Percentiles rank a stretch among this genome's conserved stretches.
phyloP scores from a whole-genome alignment of 805 yeast genomes.

The Wickerhamiella alocasiicola region DNA sequence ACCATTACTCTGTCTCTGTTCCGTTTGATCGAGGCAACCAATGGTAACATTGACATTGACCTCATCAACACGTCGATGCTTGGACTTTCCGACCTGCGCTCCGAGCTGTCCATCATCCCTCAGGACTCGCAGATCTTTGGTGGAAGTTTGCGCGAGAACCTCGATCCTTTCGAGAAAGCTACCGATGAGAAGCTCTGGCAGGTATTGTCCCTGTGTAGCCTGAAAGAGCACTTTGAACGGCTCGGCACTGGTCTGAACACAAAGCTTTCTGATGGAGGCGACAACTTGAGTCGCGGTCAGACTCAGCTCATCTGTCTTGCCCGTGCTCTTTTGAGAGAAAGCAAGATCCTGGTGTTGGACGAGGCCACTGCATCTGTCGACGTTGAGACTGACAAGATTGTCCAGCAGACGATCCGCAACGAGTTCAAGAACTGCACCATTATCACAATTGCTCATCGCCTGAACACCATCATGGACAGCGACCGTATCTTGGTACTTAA shows the following conservation, averaged over 20 bases:
- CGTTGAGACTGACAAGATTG: conserved; percentile 60
- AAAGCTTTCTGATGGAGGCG: conserved; percentile 54
- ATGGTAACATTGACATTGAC: conserved; percentile 64
- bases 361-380: conserved; percentile 78
- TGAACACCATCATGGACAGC: conserved; percentile 76
- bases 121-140: conserved; percentile 89
- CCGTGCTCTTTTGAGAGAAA: conserved; percentile 56
- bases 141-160: conserved; percentile 72
- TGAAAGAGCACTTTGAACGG: conserved; percentile 48
- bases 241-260: conserved; percentile 43
- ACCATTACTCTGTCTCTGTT: conserved; percentile 74
- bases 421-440: conserved; percentile 61
- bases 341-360: conserved; percentile 61
- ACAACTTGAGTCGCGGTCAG: conserved; percentile 72
- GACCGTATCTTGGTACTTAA: conserved; percentile 69
- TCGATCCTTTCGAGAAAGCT: conserved; percentile 64
- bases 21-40: conserved; percentile 67
- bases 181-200: conserved; percentile 67
- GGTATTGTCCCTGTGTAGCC: conserved; percentile 65
- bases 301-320: conserved; percentile 69
- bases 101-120: conserved; percentile 72
- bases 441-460: conserved; percentile 78
- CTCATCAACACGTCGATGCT: conserved; percentile 51
- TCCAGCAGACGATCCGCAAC: conserved; percentile 60
- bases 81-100: conserved; percentile 69